Evolutionary conservation across 2,329 filamentous ascomycete genomes (phyloP), one percentile per base, ranked within the genome.

Genomic region (Arthrobotrys iridis): DNA sequence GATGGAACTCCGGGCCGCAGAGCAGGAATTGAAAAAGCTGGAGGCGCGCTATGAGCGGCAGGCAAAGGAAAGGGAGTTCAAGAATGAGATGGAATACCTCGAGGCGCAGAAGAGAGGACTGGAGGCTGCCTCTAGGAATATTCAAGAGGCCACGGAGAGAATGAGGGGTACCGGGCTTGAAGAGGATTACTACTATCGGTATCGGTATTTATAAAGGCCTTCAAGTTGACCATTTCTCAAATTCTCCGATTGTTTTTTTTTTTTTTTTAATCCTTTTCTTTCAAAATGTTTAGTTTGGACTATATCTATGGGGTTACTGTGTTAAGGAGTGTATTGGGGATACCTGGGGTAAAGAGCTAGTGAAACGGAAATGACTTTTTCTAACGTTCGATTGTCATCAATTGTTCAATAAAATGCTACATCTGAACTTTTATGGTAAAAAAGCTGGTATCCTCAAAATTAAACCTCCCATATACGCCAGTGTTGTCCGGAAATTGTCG

Each of bases 21-120:
- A 71, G 26, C 45, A 41, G 40, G 66, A 72, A 33, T 35, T 72
- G 40, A 57, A 46, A 28, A 59, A 72, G 48, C 13, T 64, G 37
- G 46, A 64, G 48, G 28, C 48, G 2, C 48, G 45, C n/a, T 65
- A 65, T 55, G 33, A 50, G 2, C 20, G 59, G 2, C 1, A 35
- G 37, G 33, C 50, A 22, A 46, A 58, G 41, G 68, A 65, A n/a
- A 57, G 50, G 30, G 50, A 65, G 22, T 35, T 24, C 20, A 30
- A 45, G 41, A 50, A 57, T 24, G 62, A 67, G 26, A 26, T 62
- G 26, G 70, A 74, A 15, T 74, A 58, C 33, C 13, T 74, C 6
- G 18, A 55, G 11, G 40, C 20, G 18, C 62, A 74, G 43, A 66
- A 67, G 57, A 52, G 52, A 26, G 35, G 37, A 3, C 11, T 67